Percentiles rank a stretch among this genome's conserved stretches.
Conservation (phyloP, 2,329 filamentous ascomycete genomes). For the Aureobasidium sp. region DNA sequence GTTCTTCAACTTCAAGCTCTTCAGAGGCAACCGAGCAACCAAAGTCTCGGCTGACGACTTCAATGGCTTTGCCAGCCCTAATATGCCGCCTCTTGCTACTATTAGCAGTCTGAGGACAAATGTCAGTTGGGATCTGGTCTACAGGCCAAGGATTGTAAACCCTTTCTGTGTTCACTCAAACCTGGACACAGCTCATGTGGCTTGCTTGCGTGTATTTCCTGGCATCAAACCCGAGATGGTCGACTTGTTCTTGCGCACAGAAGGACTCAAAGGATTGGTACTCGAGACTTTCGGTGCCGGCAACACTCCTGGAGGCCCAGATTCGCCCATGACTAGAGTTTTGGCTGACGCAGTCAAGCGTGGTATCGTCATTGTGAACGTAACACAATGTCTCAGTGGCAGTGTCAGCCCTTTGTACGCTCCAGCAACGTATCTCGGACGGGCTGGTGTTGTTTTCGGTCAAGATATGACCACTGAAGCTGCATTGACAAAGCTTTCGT, state of each 20-base stretch:
- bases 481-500: slow-evolving; percentile 83
- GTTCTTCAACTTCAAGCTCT: slow-evolving; percentile 88
- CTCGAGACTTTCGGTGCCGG: slow-evolving; percentile 91
- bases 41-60: slow-evolving; percentile 85
- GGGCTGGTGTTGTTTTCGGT: slow-evolving; percentile 81
- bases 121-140: slow-evolving; percentile 72
- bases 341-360: slow-evolving; percentile 69
- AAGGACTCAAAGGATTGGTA: slow-evolving; percentile 72
- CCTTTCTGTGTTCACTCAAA: slow-evolving; percentile 67
- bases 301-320: slow-evolving; percentile 76
- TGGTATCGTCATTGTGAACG: slow-evolving; percentile 80
- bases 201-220: slow-evolving; percentile 82
- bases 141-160: slow-evolving; percentile 65
- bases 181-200: slow-evolving; percentile 80
- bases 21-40: slow-evolving; percentile 79
- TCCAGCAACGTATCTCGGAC: slow-evolving; percentile 59
- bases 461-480: slow-evolving; percentile 86
- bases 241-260: slow-evolving; percentile 69
- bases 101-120: slow-evolving; percentile 75
- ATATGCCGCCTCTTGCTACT: slow-evolving; percentile 70
- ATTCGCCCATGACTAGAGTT: slow-evolving; percentile 71
- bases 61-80: slow-evolving; percentile 83
- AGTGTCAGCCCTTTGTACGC: slow-evolving; percentile 37
- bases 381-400: slow-evolving; percentile 70
- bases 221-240: slow-evolving; percentile 93